Evolutionary conservation across 768 basidiomycete species (phyloP).

Genomic region (Suillus luteus): DNA sequence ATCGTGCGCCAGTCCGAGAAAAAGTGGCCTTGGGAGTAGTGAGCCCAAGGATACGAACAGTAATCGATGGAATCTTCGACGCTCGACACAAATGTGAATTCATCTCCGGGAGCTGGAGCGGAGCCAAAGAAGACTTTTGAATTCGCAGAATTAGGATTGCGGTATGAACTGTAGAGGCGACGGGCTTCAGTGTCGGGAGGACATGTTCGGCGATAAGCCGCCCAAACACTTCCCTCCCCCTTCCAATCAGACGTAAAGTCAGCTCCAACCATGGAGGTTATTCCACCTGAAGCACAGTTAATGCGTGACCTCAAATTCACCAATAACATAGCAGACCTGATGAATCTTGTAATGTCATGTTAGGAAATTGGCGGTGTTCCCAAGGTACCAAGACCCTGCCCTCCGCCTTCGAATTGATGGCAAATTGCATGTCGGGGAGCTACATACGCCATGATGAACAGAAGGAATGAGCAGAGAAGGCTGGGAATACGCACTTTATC

Average conservation of each 20-base stretch:
- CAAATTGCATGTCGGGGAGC: slow-evolving; percentile 94
- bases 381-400: slow-evolving; percentile 92
- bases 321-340: slow-evolving; percentile 28
- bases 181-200: slow-evolving; percentile 76
- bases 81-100: slow-evolving; percentile 63
- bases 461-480: background rate
- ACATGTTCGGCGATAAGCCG: slow-evolving; percentile 92
- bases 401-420: slow-evolving; percentile 92
- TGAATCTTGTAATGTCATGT: slow-evolving; percentile 53
- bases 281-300: slow-evolving; percentile 40
- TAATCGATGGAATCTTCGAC: slow-evolving; percentile 75
- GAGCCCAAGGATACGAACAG: slow-evolving; percentile 80
- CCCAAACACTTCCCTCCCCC: slow-evolving; percentile 87
- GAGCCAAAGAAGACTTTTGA: slow-evolving; percentile 31
- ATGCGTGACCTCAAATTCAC: slow-evolving; percentile 1
- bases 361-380: slow-evolving; percentile 78
- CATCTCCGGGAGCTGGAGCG: slow-evolving; percentile 40
- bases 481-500: slow-evolving; percentile 47
- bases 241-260: slow-evolving; percentile 84
- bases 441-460: slow-evolving; percentile 28
- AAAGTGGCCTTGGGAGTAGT: slow-evolving; percentile 90
- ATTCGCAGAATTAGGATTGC: slow-evolving; percentile 43
- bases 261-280: slow-evolving; percentile 57
- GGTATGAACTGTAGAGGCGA: slow-evolving; percentile 77
- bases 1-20: slow-evolving; percentile 97